Percentiles rank a stretch among this genome's conserved stretches.
phyloP scores from a whole-genome alignment of 371 early-diverging fungal species.

The Mortierella sp. region DNA sequence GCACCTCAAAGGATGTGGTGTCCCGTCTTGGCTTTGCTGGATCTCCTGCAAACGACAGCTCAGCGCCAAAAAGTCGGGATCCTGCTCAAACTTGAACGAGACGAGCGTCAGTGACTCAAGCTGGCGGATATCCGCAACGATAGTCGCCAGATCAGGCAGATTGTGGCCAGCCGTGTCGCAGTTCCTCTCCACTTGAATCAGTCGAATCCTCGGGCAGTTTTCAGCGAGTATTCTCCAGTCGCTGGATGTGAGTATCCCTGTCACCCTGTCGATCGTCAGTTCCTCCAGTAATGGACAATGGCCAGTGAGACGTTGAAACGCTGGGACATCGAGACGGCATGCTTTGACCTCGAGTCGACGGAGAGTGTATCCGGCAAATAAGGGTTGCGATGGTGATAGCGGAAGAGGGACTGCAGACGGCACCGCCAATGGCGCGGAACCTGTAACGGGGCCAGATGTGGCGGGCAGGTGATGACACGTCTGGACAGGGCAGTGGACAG shows the following conservation, averaged over 20 bases:
- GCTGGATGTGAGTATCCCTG: background rate
- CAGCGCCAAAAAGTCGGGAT: background rate
- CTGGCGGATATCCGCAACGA: background rate
- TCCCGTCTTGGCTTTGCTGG: background rate
- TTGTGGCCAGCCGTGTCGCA: background rate
- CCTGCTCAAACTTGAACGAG: background rate
- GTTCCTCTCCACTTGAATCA: background rate
- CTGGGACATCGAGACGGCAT: background rate
- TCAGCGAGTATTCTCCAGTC: background rate
- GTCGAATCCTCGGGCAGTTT: background rate
- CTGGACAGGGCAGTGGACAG: background rate
- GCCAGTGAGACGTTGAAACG: background rate
- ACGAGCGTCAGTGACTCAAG: background rate
- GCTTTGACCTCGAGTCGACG: background rate
- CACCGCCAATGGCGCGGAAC: too few relatives aligned
- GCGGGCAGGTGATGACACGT: background rate
- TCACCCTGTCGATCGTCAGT: background rate
- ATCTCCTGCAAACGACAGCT: background rate
- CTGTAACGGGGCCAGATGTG: too few relatives aligned
- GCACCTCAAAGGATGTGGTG: background rate
- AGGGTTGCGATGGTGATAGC: background rate
- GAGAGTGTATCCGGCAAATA: background rate
- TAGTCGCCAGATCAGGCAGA: background rate
- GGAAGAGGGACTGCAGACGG: background rate
- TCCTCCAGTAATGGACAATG: background rate